phyloP scores from a whole-genome alignment of 495 filamentous ascomycete species.

The Hypoxylon subgilvum region DNA sequence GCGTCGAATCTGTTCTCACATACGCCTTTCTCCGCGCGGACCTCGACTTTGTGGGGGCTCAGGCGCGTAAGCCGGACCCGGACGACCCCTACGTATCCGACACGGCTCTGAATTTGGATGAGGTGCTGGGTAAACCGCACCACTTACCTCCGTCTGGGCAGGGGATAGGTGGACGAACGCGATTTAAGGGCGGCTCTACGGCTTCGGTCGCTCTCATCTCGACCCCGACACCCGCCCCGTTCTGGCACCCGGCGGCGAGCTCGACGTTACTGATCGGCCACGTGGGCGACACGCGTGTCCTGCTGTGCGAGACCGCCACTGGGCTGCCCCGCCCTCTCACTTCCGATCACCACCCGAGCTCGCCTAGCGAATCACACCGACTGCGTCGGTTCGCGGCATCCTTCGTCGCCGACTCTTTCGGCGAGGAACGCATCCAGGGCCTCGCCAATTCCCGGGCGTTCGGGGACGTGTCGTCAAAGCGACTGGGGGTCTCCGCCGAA shows the following conservation, averaged over 20 bases:
- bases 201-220: slow-evolving; percentile 88
- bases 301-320: slow-evolving; percentile 81
- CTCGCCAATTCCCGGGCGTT: slow-evolving; percentile 94
- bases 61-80: slow-evolving; percentile 74
- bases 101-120: slow-evolving; percentile 76
- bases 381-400: slow-evolving; percentile 83
- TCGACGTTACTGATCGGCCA: slow-evolving; percentile 86
- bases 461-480: slow-evolving; percentile 88
- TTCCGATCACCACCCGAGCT: slow-evolving; percentile 86
- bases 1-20: slow-evolving; percentile 71
- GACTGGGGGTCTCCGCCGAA: slow-evolving; percentile 90
- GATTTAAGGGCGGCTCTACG: slow-evolving; percentile 91
- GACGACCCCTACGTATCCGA: slow-evolving; percentile 71
- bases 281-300: slow-evolving; percentile 88
- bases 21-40: slow-evolving; percentile 94
- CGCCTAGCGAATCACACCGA: slow-evolving; percentile 78
- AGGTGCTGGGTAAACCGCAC: slow-evolving; percentile 73
- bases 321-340: slow-evolving; percentile 82
- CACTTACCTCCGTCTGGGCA: slow-evolving; percentile 58
- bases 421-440: slow-evolving; percentile 92
- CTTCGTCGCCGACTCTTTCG: slow-evolving; percentile 94
- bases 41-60: slow-evolving; percentile 87
- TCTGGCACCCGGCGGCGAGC: slow-evolving; percentile 88
- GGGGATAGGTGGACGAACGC: slow-evolving; percentile 69
- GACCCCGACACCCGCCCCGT: slow-evolving; percentile 86